Evolutionary conservation across 805 yeast species (phyloP).

Genomic region (Lipomyces starkeyi): DNA sequence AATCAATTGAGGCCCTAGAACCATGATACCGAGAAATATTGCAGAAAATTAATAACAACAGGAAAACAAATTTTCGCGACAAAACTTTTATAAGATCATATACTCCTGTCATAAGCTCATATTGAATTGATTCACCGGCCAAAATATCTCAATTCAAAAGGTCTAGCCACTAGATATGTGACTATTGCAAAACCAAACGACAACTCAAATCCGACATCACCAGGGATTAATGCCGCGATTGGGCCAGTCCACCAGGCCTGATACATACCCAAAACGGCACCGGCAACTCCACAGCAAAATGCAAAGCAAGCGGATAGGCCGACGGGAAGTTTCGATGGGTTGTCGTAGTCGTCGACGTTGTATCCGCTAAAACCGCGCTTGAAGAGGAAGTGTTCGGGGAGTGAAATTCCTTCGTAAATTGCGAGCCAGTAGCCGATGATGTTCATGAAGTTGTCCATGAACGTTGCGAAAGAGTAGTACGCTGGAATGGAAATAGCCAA

Average conservation of each 20-base stretch:
- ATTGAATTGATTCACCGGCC: conserved; percentile 44
- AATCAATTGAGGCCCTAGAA: no score
- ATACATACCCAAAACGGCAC: conserved; percentile 85
- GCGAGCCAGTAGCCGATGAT: conserved; percentile 90
- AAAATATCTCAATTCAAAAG: conserved; percentile 67
- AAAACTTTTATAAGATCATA: no score
- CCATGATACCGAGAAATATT: no score
- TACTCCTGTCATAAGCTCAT: no score
- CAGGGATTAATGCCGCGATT: conserved; percentile 65
- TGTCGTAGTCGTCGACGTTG: conserved; percentile 68
- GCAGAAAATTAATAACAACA: no score
- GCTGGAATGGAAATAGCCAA: conserved; percentile 91
- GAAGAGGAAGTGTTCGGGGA: conserved; percentile 86
- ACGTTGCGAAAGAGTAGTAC: conserved; percentile 70
- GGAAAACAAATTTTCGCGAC: no score
- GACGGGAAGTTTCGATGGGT: conserved; percentile 64
- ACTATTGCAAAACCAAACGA: conserved; percentile 70
- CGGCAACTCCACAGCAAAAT: conserved; percentile 82
- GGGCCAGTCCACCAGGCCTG: conserved; percentile 86
- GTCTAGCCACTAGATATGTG: conserved; percentile 63
- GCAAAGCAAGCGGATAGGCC: conserved; percentile 82
- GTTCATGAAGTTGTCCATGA: conserved; percentile 88
- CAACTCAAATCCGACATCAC: conserved; percentile 86
- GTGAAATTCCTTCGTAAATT: conserved; percentile 73
- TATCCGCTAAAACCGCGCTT: conserved; percentile 61